Percentiles rank a stretch among this genome's conserved stretches.
Conservation (phyloP, 805 yeast species). For the Wickerhamiella dianesei region DNA sequence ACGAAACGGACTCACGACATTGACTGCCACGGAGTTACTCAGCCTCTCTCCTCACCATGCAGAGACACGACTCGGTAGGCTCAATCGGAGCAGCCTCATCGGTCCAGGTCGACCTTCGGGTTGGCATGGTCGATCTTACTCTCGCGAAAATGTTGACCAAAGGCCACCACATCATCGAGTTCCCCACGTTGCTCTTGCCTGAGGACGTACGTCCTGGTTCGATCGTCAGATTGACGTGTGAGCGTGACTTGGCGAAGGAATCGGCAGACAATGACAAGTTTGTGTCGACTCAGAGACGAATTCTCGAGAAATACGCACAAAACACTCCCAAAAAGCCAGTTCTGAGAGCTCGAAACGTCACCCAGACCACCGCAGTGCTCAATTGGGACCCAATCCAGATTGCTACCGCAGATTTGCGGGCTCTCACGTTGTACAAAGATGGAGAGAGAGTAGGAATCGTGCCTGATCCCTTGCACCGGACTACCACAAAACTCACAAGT, state of each 20-base stretch:
- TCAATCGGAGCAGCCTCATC: slow-evolving; percentile 6
- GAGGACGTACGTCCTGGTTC: slow-evolving; percentile 87
- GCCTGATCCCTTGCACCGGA: slow-evolving; percentile 66
- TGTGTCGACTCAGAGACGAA: slow-evolving; percentile 54
- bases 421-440: slow-evolving; percentile 65
- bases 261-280: slow-evolving; percentile 44
- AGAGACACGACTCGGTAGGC: neutral
- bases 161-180: slow-evolving; percentile 89
- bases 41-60: neutral
- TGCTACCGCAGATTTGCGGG: slow-evolving; percentile 69
- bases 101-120: slow-evolving; percentile 88
- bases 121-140: slow-evolving; percentile 92
- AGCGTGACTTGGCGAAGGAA: slow-evolving; percentile 60
- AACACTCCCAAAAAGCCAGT: slow-evolving; percentile 59
- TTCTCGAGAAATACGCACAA: slow-evolving; percentile 58
- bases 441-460: slow-evolving; percentile 55
- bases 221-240: slow-evolving; percentile 72
- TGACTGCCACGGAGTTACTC: neutral
- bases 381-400: slow-evolving; percentile 84
- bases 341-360: slow-evolving; percentile 57
- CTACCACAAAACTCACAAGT: slow-evolving; percentile 80
- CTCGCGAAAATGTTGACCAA: slow-evolving; percentile 78
- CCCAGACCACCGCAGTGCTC: slow-evolving; percentile 88
- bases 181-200: slow-evolving; percentile 88
- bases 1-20: too few species aligned